These are phyloP conservation scores for Coffea canephora DNA, from an alignment of 257 asterid genomes.

Conservation along the genomic window DNA sequence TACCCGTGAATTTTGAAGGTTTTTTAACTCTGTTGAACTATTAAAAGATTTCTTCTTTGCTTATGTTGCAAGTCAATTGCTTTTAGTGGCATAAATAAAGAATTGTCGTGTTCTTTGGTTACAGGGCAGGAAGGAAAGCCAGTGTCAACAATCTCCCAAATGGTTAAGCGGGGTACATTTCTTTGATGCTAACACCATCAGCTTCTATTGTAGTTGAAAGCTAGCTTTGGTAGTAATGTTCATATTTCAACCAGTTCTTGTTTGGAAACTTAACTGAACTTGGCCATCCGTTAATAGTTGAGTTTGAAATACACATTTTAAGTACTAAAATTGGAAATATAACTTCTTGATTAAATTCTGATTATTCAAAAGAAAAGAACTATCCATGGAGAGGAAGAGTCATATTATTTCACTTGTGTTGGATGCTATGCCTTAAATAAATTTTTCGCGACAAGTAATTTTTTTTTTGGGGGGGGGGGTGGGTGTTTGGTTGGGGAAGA, in stretches of 20 bases:
- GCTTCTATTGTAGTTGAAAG: not conserved
- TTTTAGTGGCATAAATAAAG: constrained; percentile 8
- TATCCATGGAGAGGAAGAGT: not conserved
- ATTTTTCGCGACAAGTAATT: too few species aligned
- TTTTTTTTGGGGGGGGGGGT: too few species aligned
- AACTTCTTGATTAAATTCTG: not conserved
- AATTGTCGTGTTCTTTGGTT: constrained; percentile 18
- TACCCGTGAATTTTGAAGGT: constrained; percentile 95
- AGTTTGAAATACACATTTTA: not conserved
- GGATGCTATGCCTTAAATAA: not conserved
- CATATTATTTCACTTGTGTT: too few species aligned
- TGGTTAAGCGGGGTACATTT: constrained; percentile 64
- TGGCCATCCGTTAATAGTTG: not conserved
- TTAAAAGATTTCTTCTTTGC: constrained; percentile 14
- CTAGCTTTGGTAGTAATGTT: not conserved
- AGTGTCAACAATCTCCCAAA: constrained; percentile 57
- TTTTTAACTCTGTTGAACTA: constrained; percentile 23
- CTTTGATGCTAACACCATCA: not conserved
- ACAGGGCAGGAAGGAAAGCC: constrained; percentile 95
- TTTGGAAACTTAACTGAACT: not conserved
- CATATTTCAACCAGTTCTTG: not conserved
- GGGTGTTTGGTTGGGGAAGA: not conserved
- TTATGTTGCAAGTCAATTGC: constrained; percentile 13
- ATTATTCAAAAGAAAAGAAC: not conserved
- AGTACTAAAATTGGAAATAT: not conserved